Evolutionary conservation across 768 basidiomycete species (phyloP), one percentile per base, ranked within the genome.

Genomic region (Nidula microcarpa): DNA sequence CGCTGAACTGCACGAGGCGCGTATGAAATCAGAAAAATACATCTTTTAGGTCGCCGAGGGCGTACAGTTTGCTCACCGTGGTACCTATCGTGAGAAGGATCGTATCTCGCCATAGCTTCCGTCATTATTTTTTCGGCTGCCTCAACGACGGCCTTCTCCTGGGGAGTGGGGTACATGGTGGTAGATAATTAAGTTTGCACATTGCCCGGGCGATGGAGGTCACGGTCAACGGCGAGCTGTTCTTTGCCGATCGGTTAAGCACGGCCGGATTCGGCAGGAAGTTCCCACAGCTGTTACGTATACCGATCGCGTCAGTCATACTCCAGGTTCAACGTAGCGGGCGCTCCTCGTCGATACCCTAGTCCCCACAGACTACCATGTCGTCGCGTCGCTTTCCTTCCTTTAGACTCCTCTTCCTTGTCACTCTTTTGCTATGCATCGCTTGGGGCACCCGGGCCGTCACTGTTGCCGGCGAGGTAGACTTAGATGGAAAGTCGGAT

Each of bases 81-180:
- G 56, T 80, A 85, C 49, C 76, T 78, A 65, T 93, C 91, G 62
- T 92, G 91, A 33, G 89, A 90, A 4, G 89, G 82, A 62, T 91
- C 91, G 62, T 89, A 90, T 57, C 81, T 74, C 2, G 82, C 77
- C 91, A 91, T 91, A 0, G 80, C 81, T 45, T 85, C 74, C 43
- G 76, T 59, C 89, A 91, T 90, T 46, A 89, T 74, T 57, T 76
- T 74, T 62, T 91, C 86, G 1, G 87, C 86, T 10, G 74, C 80
- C 2, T 73, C 62, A 39, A 91, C 69, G 14, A 80, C 69, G 5
- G 68, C 70, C 47, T 76, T 72, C 63, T 89, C 86, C 47, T 75
- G 70, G 14, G 60, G 43, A 13, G 72, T 78, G n/a, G 82, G 83
- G 63, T 85, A 86, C 74, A 78, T 73, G 49, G 53, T 62, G 51